Conservation (phyloP, 495 filamentous ascomycete genomes). For the Aspergillus conjunctus region DNA sequence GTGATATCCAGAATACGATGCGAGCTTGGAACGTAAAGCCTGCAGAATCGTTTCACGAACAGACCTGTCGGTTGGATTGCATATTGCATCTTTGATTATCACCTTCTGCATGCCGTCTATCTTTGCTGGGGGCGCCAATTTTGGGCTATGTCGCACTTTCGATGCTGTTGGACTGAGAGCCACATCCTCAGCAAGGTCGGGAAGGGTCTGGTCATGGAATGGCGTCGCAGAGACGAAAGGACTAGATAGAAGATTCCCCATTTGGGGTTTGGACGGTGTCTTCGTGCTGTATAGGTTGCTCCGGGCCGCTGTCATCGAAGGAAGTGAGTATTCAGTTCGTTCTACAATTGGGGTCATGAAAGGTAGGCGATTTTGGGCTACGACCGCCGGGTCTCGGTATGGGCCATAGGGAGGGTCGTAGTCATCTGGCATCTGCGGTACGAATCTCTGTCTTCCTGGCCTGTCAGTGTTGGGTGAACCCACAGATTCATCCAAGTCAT, state of each 20-base stretch:
- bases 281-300: slow-evolving; percentile 65
- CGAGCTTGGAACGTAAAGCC: slow-evolving; percentile 68
- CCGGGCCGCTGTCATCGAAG: slow-evolving; percentile 57
- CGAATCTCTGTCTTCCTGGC: slow-evolving; percentile 50
- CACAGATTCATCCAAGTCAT: slow-evolving; percentile 29
- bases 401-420: slow-evolving; percentile 73
- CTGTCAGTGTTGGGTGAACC: slow-evolving; percentile 27
- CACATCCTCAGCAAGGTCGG: slow-evolving; percentile 41
- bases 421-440: slow-evolving; percentile 79
- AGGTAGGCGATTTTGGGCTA: slow-evolving; percentile 83
- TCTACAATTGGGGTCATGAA: slow-evolving; percentile 99
- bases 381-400: slow-evolving; percentile 73
- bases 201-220: slow-evolving; percentile 32
- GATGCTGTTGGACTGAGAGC: slow-evolving; percentile 51
- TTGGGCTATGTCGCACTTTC: slow-evolving; percentile 38
- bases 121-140: slow-evolving; percentile 25
- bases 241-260: slow-evolving; percentile 41
- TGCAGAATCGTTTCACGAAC: slow-evolving; percentile 74
- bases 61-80: slow-evolving; percentile 80
- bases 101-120: slow-evolving; percentile 46
- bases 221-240: slow-evolving; percentile 35
- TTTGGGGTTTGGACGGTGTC: slow-evolving; percentile 65
- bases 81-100: slow-evolving; percentile 78
- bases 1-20: slow-evolving; percentile 74
- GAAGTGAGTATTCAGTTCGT: slow-evolving; percentile 83